Base-by-base conservation (phyloP, 805 yeast species). In the Ogataea salicorniae region DNA sequence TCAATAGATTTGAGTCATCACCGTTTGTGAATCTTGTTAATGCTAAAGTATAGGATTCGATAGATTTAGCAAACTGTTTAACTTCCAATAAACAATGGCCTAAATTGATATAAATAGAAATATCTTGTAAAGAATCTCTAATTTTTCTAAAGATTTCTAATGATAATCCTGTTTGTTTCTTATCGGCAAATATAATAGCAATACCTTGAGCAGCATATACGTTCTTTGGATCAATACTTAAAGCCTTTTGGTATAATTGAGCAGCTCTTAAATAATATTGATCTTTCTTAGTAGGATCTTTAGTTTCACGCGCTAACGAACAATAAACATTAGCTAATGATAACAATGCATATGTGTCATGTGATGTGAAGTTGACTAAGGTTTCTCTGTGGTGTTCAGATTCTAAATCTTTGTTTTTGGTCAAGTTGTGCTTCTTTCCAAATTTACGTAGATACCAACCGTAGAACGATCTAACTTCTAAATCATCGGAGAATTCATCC, bases 171-270 rank as follows among this genome's bases (percentile, higher is more conserved):
- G 80, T 69, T 56, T 87, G 83, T 55, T 83, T 83, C 59, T 83
- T 84, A 59, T 92, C 97, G 11, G 95, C 95, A 64, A 89, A 86
- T 5, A 90, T 81, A 47, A 94, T 89, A 1, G 97, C 98, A 52
- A 94, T 75, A 46, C 99, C 99, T 67, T 94, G 99, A 1, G 99
- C 98, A 5, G 99, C 99, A 70, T 84, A 94, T 1, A 91, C 92
- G 62, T 92, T 88, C 55, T 77, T 74, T 2, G 91, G 80, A 68
- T 94, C 98, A 29, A 90, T 68, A 43, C 86, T 83, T 46, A 94
- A 70, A 1, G 89, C 97, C 68, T 94, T 94, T 59, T 89, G 87
- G 64, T 81, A 92, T 49, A 94, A 73, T 67, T 92, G 97, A 14
- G 91, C 85, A n/a, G 97, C 97, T 66, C 96, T 81, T 40, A 84